A percentile compares a stretch with the other conserved stretches of the same genome.
Conservation (phyloP, 345 rosid genomes). For the Eucalyptus sp. region DNA sequence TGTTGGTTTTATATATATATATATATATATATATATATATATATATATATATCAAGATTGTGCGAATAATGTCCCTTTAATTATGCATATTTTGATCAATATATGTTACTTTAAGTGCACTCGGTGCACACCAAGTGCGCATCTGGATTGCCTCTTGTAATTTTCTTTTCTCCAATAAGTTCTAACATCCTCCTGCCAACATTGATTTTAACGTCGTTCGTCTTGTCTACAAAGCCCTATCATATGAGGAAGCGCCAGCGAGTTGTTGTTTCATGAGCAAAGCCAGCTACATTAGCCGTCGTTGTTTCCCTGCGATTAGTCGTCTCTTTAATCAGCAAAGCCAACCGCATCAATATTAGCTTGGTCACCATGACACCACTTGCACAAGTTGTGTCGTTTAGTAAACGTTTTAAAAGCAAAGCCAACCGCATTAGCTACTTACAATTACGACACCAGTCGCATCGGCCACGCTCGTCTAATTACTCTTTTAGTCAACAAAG, state of each 20-base stretch:
- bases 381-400: background rate
- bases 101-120: background rate
- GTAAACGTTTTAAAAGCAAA: background rate
- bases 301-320: background rate
- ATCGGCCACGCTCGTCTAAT: too few species aligned
- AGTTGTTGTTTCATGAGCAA: background rate
- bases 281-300: background rate
- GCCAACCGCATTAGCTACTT: background rate
- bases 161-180: background rate
- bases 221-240: background rate
- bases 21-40: too few species aligned
- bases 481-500: background rate
- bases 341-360: background rate
- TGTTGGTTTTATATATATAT: too few species aligned
- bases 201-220: background rate
- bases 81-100: background rate
- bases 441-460: accelerated
- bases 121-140: background rate
- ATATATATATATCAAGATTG: too few species aligned
- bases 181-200: background rate
- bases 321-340: background rate
- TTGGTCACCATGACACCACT: background rate
- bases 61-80: too few species aligned
- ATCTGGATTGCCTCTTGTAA: background rate
- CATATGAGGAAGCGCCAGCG: background rate